Evolutionary conservation across 2,329 filamentous ascomycete species (phyloP).

Genomic region (Alternaria angustiovoidea): DNA sequence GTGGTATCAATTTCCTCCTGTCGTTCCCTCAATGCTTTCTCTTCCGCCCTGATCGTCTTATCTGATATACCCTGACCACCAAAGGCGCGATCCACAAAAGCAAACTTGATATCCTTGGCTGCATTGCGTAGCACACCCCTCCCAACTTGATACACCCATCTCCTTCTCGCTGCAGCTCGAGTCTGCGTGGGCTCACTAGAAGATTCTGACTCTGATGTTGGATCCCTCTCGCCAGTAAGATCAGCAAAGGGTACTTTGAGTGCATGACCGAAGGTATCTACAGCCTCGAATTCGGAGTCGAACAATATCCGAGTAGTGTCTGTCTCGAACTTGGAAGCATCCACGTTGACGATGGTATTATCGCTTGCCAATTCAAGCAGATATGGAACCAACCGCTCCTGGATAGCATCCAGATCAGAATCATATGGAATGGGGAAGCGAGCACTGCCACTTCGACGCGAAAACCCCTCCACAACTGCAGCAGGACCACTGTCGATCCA

Average conservation of each 20-base stretch:
- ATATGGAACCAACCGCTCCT: constrained; percentile 67
- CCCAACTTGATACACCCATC: constrained; percentile 68
- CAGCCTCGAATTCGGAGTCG: constrained; percentile 61
- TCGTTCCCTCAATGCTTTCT: constrained; percentile 47
- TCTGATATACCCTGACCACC: constrained; percentile 63
- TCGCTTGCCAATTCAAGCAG: constrained; percentile 63
- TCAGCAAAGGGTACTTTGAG: constrained; percentile 63
- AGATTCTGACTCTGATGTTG: constrained; percentile 27
- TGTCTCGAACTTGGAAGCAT: constrained; percentile 65
- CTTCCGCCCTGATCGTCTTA: constrained; percentile 51
- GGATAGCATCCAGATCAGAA: constrained; percentile 62
- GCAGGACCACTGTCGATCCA: constrained; percentile 68
- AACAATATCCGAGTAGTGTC: constrained; percentile 64
- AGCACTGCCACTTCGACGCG: constrained; percentile 53
- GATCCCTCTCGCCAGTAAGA: constrained; percentile 52
- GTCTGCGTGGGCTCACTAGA: constrained; percentile 51
- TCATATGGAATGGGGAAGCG: constrained; percentile 63
- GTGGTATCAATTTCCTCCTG: constrained; percentile 60
- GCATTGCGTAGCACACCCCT: constrained; percentile 67
- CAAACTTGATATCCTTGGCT: constrained; percentile 63
- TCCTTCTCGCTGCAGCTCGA: constrained; percentile 55
- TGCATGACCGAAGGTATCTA: constrained; percentile 64
- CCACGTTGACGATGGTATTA: constrained; percentile 62
- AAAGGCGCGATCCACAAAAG: constrained; percentile 67
- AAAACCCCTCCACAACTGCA: constrained; percentile 65